Percentiles rank a stretch among this genome's conserved stretches.
These are phyloP conservation scores for Cryptococcus sp. DNA, from an alignment of 1,284 basidiomycete genomes.

Conservation along the genomic window DNA sequence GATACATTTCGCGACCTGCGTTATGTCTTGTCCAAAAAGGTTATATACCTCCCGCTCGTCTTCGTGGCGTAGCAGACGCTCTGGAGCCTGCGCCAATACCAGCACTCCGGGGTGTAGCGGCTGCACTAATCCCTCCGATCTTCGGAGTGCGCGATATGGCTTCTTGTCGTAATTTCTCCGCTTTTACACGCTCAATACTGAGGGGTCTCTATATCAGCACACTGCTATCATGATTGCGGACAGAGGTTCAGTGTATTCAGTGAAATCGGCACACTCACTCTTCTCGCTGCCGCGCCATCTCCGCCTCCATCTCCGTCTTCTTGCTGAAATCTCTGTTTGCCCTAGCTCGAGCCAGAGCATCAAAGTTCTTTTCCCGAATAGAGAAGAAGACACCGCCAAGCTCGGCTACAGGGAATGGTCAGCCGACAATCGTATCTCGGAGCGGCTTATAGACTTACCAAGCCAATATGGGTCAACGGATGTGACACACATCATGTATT, in stretches of 20 bases:
- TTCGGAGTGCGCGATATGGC: conserved; percentile 64
- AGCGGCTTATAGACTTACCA: conserved; percentile 57
- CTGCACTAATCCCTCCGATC: conserved; percentile 69
- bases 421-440: neutral
- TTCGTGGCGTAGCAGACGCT: conserved; percentile 56
- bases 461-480: conserved; percentile 95
- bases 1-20: too few species aligned
- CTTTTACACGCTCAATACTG: conserved; percentile 55
- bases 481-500: conserved; percentile 95
- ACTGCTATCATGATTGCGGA: neutral
- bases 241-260: neutral
- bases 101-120: conserved; percentile 68
- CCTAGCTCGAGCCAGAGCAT: conserved; percentile 67
- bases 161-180: conserved; percentile 65
- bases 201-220: neutral
- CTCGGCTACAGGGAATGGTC: conserved; percentile 62
- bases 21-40: too few species aligned
- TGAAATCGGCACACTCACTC: conserved; percentile 61
- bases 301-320: conserved; percentile 78
- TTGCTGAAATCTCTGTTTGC: conserved; percentile 86
- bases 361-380: conserved; percentile 92
- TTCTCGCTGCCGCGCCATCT: conserved; percentile 83
- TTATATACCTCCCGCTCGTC: conserved; percentile 53
- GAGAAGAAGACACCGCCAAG: conserved; percentile 93
- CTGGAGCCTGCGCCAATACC: conserved; percentile 63